Percentiles rank a stretch among this genome's conserved stretches.
These are phyloP conservation scores for Boletus rex-veris DNA, from an alignment of 768 basidiomycete species.

Conservation along the genomic window DNA sequence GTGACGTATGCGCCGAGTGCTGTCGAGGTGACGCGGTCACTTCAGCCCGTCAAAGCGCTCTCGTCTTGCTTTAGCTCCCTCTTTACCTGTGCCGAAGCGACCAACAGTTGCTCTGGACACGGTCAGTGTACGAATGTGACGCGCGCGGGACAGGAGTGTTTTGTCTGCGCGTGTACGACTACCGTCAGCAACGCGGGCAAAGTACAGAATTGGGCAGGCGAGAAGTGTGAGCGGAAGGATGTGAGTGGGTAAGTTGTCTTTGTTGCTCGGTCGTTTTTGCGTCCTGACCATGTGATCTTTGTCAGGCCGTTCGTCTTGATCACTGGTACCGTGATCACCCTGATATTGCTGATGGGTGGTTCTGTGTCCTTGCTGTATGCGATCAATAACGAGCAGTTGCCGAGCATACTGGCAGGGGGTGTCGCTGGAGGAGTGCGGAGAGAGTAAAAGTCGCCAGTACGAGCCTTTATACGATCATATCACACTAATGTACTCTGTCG, in stretches of 20 bases:
- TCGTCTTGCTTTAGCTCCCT: slow-evolving; percentile 59
- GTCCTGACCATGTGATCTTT: background rate
- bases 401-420: slow-evolving; percentile 70
- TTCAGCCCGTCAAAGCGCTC: slow-evolving; percentile 54
- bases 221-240: slow-evolving; percentile 74
- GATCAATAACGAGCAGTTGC: slow-evolving; percentile 60
- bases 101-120: slow-evolving; percentile 63
- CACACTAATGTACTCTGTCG: no score
- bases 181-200: slow-evolving; percentile 53
- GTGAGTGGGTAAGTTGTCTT: slow-evolving; percentile 63
- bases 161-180: slow-evolving; percentile 41
- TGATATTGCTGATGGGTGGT: slow-evolving; percentile 64
- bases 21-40: slow-evolving; percentile 33
- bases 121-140: slow-evolving; percentile 62
- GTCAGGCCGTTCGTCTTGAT: slow-evolving; percentile 72
- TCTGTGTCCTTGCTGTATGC: slow-evolving; percentile 63
- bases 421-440: slow-evolving; percentile 47
- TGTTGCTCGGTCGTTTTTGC: background rate
- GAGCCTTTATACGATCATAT: no score
- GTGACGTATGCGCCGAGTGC: slow-evolving; percentile 43
- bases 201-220: slow-evolving; percentile 70
- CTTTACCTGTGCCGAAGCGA: slow-evolving; percentile 57
- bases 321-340: slow-evolving; percentile 59
- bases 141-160: slow-evolving; percentile 56
- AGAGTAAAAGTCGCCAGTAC: slow-evolving; percentile 36